Conservation (phyloP, 2,329 filamentous ascomycete species). For the Cryphonectria naterciae region DNA sequence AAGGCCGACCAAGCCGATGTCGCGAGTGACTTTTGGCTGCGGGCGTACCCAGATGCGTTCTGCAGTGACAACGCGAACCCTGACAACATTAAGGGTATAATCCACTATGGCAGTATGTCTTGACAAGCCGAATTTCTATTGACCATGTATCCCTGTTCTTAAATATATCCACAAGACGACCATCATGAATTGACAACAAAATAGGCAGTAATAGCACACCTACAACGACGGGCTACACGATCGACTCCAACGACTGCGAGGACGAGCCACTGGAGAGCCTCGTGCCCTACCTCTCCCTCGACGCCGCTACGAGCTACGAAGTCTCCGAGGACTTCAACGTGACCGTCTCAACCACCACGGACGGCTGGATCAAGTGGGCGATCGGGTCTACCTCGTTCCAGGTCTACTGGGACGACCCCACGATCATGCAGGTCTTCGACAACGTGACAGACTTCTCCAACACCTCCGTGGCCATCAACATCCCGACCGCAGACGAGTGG, state of each 20-base stretch:
- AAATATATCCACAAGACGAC: too few species aligned
- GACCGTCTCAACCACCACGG: slow-evolving; percentile 32
- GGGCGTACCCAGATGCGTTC: slow-evolving; percentile 29
- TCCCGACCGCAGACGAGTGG: slow-evolving; percentile 16
- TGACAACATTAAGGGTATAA: slow-evolving; percentile 32
- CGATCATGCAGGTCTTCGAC: slow-evolving; percentile 36
- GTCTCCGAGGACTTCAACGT: slow-evolving; percentile 46
- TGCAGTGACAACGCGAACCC: slow-evolving; percentile 24
- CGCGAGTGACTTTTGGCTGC: slow-evolving; percentile 32
- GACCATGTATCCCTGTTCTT: too few species aligned
- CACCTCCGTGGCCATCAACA: slow-evolving; percentile 11
- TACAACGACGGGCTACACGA: slow-evolving; percentile 14
- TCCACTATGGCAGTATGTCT: slow-evolving; percentile 32
- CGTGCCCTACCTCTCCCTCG: slow-evolving; percentile 32
- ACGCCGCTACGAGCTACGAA: slow-evolving; percentile 26
- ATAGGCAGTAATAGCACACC: slow-evolving; percentile 34
- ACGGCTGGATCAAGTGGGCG: slow-evolving; percentile 34
- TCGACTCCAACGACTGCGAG: slow-evolving; percentile 29
- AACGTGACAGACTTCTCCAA: slow-evolving; percentile 24
- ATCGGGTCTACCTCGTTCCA: slow-evolving; percentile 37
- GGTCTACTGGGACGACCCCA: slow-evolving; percentile 14
- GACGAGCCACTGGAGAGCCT: slow-evolving; percentile 35
- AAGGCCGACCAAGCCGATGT: slow-evolving; percentile 17
- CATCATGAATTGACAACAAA: slow-evolving; percentile 31
- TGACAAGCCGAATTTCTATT: neutral